Evolutionary conservation across 352 stramenopile genomes (phyloP).

Genomic region (Pythium utonaiense): DNA sequence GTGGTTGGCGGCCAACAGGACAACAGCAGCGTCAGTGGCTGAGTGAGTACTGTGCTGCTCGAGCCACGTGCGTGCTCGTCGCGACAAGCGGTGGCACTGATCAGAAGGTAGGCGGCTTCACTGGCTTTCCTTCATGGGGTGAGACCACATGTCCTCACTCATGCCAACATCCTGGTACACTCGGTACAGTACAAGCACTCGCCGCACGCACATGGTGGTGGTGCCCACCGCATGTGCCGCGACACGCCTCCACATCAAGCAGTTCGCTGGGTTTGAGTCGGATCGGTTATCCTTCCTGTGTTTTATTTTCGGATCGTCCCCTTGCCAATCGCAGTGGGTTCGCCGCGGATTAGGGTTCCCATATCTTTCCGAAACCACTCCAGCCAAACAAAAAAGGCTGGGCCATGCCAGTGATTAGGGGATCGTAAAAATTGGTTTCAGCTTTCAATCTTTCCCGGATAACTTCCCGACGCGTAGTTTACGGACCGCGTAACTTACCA

Average conservation of each 20-base stretch:
- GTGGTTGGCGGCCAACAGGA: neutral
- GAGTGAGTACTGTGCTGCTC: no score
- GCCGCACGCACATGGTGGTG: neutral
- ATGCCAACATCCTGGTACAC: no score
- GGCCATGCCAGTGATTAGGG: conserved; percentile 7
- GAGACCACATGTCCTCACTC: neutral
- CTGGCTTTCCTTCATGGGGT: neutral
- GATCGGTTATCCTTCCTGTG: neutral
- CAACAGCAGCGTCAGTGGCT: neutral
- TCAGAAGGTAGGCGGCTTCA: neutral
- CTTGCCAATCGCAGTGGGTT: neutral
- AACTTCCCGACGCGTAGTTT: conserved; percentile 3
- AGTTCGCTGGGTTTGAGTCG: neutral
- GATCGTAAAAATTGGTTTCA: conserved; percentile 15
- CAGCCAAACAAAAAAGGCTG: conserved; percentile 11
- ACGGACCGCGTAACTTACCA: conserved; percentile 9
- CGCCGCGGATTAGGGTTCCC: neutral
- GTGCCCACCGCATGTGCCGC: neutral
- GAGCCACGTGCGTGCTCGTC: neutral
- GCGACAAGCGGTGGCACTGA: neutral
- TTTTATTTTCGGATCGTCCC: neutral
- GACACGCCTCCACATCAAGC: neutral
- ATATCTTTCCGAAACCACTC: conserved; percentile 1
- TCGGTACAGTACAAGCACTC: neutral
- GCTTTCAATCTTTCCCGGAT: conserved; percentile 20